Percentiles rank a stretch among this genome's conserved stretches.
Conservation (phyloP, 192 early-diverging fungal genomes). For the Coemansia sp. region DNA sequence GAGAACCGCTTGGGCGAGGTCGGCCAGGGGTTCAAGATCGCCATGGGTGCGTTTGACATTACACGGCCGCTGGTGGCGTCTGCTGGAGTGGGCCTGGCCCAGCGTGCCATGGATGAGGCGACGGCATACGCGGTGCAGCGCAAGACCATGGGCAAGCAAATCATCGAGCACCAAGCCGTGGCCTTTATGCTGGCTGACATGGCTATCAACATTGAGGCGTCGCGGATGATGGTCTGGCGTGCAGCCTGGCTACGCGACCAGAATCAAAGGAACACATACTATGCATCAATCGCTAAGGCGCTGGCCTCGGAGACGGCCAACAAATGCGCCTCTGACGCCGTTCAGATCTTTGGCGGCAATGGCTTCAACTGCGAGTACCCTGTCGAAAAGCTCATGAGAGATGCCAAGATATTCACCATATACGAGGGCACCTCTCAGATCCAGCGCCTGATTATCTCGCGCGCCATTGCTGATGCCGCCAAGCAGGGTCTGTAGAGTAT, state of each 20-base stretch:
- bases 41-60: conserved; percentile 95
- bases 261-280: conserved; percentile 85
- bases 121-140: conserved; percentile 84
- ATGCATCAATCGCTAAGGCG: conserved; percentile 92
- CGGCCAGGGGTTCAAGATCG: conserved; percentile 92
- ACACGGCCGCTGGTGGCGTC: conserved; percentile 88
- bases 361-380: conserved; percentile 87
- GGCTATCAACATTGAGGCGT: conserved; percentile 90
- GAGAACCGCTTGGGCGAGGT: conserved; percentile 72
- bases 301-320: conserved; percentile 80
- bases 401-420: conserved; percentile 93
- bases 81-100: conserved; percentile 84
- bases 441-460: conserved; percentile 89
- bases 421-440: conserved; percentile 97
- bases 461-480: conserved; percentile 66
- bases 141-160: conserved; percentile 93
- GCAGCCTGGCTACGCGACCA: conserved; percentile 83
- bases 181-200: conserved; percentile 95
- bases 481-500: conserved; percentile 20
- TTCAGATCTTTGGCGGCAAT: conserved; percentile 95
- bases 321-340: conserved; percentile 81
- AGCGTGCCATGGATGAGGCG: conserved; percentile 91
- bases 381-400: conserved; percentile 93
- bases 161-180: conserved; percentile 87
- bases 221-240: conserved; percentile 84